Conservation (phyloP, 106 monocot species). For the Dendrobium catenatum region DNA sequence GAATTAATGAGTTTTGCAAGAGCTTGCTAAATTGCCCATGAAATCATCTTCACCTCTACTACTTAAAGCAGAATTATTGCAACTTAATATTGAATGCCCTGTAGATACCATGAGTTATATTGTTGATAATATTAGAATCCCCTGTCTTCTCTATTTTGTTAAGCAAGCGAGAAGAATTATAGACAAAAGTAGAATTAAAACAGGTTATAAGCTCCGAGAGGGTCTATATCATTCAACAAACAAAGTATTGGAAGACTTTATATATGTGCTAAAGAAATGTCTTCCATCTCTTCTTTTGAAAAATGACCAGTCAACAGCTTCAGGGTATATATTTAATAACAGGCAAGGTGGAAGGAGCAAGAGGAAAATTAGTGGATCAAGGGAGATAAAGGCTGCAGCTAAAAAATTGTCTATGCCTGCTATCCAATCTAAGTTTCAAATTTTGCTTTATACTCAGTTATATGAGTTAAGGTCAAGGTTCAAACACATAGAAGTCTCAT, state of each 20-base stretch:
- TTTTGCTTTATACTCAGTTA: not conserved
- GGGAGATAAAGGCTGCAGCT: not conserved
- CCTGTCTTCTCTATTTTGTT: not conserved
- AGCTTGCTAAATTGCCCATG: not conserved
- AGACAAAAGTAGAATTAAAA: conserved; percentile 12
- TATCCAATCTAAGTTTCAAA: conserved; percentile 5
- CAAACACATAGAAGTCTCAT: not conserved
- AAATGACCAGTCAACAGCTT: not conserved
- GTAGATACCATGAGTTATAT: not conserved
- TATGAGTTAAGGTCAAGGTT: not conserved
- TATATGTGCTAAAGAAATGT: conserved; percentile 8
- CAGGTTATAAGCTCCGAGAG: conserved; percentile 6
- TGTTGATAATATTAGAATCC: conserved; percentile 1
- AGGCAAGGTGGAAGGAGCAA: conserved; percentile 12
- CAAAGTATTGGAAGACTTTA: conserved; percentile 23
- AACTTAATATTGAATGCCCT: conserved; percentile 5
- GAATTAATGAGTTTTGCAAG: conserved; percentile 5
- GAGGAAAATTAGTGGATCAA: conserved; percentile 14
- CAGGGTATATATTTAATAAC: not conserved
- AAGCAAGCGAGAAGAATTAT: not conserved
- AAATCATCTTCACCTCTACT: conserved; percentile 3
- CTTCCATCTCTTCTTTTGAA: conserved; percentile 6
- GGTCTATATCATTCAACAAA: conserved; percentile 16
- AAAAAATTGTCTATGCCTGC: not conserved
- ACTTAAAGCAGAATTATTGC: conserved; percentile 2